Conservation (phyloP, 768 basidiomycete species). For the Boletus fagicola region DNA sequence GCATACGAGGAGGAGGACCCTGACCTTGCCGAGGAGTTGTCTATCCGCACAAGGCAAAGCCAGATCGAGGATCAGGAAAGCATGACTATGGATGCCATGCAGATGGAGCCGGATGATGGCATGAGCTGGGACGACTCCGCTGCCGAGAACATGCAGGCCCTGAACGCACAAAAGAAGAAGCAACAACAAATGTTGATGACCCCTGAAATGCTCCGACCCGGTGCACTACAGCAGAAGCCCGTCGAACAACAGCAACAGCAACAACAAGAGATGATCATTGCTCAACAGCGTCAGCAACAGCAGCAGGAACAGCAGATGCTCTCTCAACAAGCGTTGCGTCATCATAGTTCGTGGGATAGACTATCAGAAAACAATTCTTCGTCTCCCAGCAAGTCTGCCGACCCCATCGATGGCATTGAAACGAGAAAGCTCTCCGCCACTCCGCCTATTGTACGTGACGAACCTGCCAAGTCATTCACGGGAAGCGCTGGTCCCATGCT, state of each 20-base stretch:
- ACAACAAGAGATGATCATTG: conserved; percentile 27
- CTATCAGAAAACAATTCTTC: conserved; percentile 33
- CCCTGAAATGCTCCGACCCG: conserved; percentile 39
- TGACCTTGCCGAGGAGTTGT: conserved; percentile 58
- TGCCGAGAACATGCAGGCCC: conserved; percentile 49
- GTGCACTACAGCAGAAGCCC: conserved; percentile 27
- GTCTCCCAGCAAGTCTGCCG: conserved; percentile 41
- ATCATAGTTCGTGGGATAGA: conserved; percentile 49
- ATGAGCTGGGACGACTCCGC: conserved; percentile 84
- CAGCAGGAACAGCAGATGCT: conserved; percentile 33
- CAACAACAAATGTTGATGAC: conserved; percentile 22
- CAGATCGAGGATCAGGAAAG: conserved; percentile 31
- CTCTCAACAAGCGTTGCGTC: conserved; percentile 37
- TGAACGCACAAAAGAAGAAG: conserved; percentile 27
- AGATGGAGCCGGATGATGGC: conserved; percentile 75
- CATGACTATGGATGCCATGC: conserved; percentile 31
- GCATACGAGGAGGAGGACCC: conserved; percentile 69
- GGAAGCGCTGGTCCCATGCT: conserved; percentile 29
- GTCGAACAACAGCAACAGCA: conserved; percentile 11
- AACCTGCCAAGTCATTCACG: conserved; percentile 26
- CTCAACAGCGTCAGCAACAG: conserved; percentile 37
- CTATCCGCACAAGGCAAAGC: conserved; percentile 39
- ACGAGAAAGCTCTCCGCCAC: conserved; percentile 78
- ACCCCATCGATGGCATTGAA: conserved; percentile 68
- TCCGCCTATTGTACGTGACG: conserved; percentile 69